A percentile compares a stretch with the other conserved stretches of the same genome.
Evolutionary conservation across 441 rosid species (phyloP).

Genomic region (Omphalea diandra): DNA sequence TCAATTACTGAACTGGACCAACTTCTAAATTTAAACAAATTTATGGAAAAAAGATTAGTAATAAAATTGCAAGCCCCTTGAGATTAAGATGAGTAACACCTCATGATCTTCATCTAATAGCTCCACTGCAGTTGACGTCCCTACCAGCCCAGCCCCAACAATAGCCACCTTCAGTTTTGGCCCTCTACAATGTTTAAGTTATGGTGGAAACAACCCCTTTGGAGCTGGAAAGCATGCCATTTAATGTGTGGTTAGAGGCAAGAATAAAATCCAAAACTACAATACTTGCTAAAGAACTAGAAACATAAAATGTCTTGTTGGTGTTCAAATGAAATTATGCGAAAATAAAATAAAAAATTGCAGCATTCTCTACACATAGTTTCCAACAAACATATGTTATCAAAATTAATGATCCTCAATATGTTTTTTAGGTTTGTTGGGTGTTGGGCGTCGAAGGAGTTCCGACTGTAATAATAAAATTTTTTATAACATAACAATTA

Average conservation of each 20-base stretch:
- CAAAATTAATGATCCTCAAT: not conserved
- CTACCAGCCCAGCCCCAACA: constrained; percentile 98
- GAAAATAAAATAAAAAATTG: not conserved
- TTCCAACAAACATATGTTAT: not conserved
- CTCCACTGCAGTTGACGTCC: constrained; percentile 98
- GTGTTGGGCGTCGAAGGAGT: not conserved
- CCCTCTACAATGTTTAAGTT: constrained; percentile 87
- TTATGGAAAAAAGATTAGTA: not conserved
- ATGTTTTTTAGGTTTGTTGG: not conserved
- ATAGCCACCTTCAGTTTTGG: constrained; percentile 97
- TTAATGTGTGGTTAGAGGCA: constrained; percentile 17
- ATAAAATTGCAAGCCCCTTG: not conserved
- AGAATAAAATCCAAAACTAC: constrained; percentile 5
- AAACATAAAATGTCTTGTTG: constrained; percentile 9
- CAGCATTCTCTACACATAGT: not conserved
- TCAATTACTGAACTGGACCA: not conserved
- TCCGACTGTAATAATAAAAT: too few relatives aligned
- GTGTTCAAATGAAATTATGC: not conserved
- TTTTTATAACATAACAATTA: too few relatives aligned
- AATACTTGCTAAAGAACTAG: not conserved
- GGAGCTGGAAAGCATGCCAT: constrained; percentile 68
- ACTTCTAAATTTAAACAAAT: constrained; percentile 2
- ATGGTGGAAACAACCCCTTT: constrained; percentile 93
- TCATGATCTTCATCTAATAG: constrained; percentile 97
- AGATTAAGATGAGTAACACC: constrained; percentile 40